Evolutionary conservation across 352 stramenopile species (phyloP), one percentile per base, ranked within the genome.

Genomic region (Saprolegnia diclina): DNA sequence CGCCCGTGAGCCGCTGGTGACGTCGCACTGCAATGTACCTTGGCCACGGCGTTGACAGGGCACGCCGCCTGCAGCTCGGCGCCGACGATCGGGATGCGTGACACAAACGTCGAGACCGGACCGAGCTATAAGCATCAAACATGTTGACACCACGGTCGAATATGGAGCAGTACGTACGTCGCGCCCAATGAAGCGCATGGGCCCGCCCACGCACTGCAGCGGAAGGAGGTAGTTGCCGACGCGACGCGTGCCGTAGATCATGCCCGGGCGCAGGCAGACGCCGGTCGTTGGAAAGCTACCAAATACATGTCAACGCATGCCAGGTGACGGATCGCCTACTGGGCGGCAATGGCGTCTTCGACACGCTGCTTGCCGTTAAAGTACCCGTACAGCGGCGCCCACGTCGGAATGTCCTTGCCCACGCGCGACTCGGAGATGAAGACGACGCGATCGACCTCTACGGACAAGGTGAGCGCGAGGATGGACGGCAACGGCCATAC

Each of bases 391-490:
- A 96, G 76, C 0, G 88, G 88, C 22, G 83, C 71, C 79, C 82
- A 94, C 19, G 78, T 79, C 29, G 85, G 84, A 38, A 92, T 65
- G 54, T 84, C 80, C 26, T 81, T 83, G 26, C 86, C 88, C 7
- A 97, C 90, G 56, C 90, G 85, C n/a, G 90, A 94, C 65, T 94
- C 95, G n/a, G 88, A 96, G 26, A 97, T 79, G 64, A 96, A 96
- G 45, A 95, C 90, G 73, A 96, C 96, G 22, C 83, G 81, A 71
- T 94, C 78, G 0, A 68, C 82, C 6, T 77, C 78, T 84, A 9
- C 44, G 24, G 22, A 54, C 50, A 5, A 61, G 46, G 5, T 50
- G 14, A 66, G 18, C 42, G 22, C 18, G 16, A 26, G 50, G 46
- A 37, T 52, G 37, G n/a, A 53, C 19, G 37, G 53, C 5, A 55